Evolutionary conservation across 768 basidiomycete species (phyloP).

Genomic region (Rhizopogon vulgaris): DNA sequence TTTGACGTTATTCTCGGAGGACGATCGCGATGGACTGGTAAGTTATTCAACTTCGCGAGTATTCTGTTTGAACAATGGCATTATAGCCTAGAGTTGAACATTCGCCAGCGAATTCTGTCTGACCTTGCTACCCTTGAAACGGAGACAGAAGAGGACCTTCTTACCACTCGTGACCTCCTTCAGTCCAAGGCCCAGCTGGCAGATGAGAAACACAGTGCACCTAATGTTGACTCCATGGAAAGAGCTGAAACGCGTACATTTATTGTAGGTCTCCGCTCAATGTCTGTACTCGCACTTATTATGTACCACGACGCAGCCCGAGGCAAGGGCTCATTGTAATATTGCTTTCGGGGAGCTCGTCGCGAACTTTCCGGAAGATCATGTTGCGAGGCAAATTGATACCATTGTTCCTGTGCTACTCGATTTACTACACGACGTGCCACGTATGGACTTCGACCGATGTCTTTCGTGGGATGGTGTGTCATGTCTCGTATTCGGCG

Average conservation of each 20-base stretch:
- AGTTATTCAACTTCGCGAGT: constrained; percentile 11
- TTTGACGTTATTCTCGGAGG: not conserved
- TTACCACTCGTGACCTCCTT: constrained; percentile 50
- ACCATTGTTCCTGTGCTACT: constrained; percentile 54
- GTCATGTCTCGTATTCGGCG: constrained; percentile 5
- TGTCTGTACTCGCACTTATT: not conserved
- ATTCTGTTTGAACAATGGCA: constrained; percentile 1
- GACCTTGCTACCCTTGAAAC: constrained; percentile 62
- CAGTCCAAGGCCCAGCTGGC: constrained; percentile 53
- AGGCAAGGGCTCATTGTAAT: constrained; percentile 69
- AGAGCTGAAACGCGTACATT: constrained; percentile 28
- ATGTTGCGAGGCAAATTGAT: constrained; percentile 45
- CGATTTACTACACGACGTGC: constrained; percentile 66
- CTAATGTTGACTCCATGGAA: constrained; percentile 17
- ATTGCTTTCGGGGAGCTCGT: constrained; percentile 81
- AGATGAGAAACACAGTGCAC: constrained; percentile 10
- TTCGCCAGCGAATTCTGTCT: constrained; percentile 67
- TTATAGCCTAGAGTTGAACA: constrained; percentile 67
- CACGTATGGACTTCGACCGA: constrained; percentile 70
- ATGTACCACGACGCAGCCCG: constrained; percentile 38
- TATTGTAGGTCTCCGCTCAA: constrained; percentile 44
- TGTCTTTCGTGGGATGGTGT: constrained; percentile 78
- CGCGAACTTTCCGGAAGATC: constrained; percentile 50
- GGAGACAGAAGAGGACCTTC: constrained; percentile 39
- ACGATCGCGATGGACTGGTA: constrained; percentile 43